Evolutionary conservation across 2,329 filamentous ascomycete genomes (phyloP).

Genomic region (Thielaviopsis populi): DNA sequence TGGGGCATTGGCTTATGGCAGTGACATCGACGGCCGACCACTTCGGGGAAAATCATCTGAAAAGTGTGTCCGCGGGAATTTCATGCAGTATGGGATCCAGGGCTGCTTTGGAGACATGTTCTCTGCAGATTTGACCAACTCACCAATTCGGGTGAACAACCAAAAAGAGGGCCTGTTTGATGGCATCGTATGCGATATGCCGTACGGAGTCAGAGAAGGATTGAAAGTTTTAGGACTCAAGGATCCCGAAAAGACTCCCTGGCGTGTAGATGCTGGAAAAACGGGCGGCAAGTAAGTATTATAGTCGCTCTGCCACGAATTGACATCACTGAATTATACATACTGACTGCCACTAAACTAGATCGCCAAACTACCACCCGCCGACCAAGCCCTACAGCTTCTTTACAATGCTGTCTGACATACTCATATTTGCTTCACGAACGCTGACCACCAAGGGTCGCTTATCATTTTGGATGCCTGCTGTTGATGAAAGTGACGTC

Average conservation of each 20-base stretch:
- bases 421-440: slow-evolving; percentile 63
- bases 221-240: slow-evolving; percentile 71
- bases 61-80: slow-evolving; percentile 50
- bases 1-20: slow-evolving; percentile 68
- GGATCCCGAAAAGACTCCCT: slow-evolving; percentile 45
- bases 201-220: slow-evolving; percentile 88
- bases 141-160: slow-evolving; percentile 44
- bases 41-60: slow-evolving; percentile 55
- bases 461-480: slow-evolving; percentile 95
- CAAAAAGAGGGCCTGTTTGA: slow-evolving; percentile 50
- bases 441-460: slow-evolving; percentile 67
- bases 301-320: background rate
- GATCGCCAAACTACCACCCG: slow-evolving; percentile 56
- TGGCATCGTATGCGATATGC: slow-evolving; percentile 87
- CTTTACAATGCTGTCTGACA: slow-evolving; percentile 74
- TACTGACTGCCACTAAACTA: slow-evolving; percentile 20
- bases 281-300: slow-evolving; percentile 48
- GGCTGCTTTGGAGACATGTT: slow-evolving; percentile 60
- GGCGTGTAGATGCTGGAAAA: slow-evolving; percentile 53
- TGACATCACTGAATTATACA: background rate
- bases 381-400: slow-evolving; percentile 92
- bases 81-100: slow-evolving; percentile 63
- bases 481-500: slow-evolving; percentile 59
- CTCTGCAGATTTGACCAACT: slow-evolving; percentile 75
- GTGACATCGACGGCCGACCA: slow-evolving; percentile 84